Base-by-base conservation (phyloP, 176 grass and related monocot genomes). In the Neostapfia colusana region DNA sequence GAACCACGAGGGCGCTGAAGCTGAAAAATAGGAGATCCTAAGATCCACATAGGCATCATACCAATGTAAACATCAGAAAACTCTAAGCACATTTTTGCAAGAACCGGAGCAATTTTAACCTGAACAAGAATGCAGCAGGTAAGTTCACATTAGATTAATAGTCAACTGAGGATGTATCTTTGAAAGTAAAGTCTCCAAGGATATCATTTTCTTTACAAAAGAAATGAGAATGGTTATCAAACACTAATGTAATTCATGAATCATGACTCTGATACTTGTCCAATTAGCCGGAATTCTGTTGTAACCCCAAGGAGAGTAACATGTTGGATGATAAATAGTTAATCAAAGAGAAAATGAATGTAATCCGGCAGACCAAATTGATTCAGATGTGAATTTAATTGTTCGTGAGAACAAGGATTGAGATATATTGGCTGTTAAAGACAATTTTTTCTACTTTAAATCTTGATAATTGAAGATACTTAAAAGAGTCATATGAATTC, bases 31-130 rank as follows among this genome's bases (percentile, higher is more conserved):
- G 39, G 37, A 20, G 49, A 25, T 36, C 21, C 18, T 42, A 3
- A 69, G 43, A 53, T 25, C 12, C 54, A 63, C 63, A 39, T 21
- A 66, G 35, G 31, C 17, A 73, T 38, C 75, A 70, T 90, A 99
- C 95, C 95, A 86, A 92, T 95, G 74, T 88, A 88, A 81, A 99
- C 70, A 81, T 99, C 95, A 58, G 91, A 86, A 84, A 99, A 99
- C 75, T 92, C 89, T 61, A 92, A 81, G 78, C 82, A 86, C 46
- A 99, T 37, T 70, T 99, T 87, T 77, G 85, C 85, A 78, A 99
- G 72, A 45, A 86, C 80, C 0, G 90, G 68, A 21, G 89, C 87
- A 82, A 84, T 85, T 82, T 92, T 88, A 75, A 86, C 87, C 95
- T 99, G 87, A 74, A 92, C 17, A 61, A 60, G 73, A 13, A 88